Conservation (phyloP, 23 red algal species). For the Agarophyton chilense region DNA sequence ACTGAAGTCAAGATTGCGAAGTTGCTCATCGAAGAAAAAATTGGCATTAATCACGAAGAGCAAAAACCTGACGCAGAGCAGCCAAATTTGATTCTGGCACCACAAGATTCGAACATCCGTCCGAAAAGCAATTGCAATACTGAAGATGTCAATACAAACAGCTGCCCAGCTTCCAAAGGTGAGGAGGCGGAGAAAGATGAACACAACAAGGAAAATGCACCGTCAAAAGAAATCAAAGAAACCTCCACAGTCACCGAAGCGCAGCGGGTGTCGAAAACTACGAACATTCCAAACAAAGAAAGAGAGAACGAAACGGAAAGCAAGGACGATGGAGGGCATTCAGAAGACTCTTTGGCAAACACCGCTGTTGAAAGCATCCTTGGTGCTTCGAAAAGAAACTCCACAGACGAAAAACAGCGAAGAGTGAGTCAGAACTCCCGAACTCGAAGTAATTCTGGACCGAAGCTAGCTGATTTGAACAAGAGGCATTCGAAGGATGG, state of each 20-base stretch:
- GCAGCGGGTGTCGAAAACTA: background rate
- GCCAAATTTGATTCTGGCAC: background rate
- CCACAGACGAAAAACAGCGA: background rate
- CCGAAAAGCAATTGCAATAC: background rate
- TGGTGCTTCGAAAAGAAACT: background rate
- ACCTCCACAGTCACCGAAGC: background rate
- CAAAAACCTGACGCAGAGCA: background rate
- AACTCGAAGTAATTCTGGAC: background rate
- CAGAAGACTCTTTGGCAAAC: slow-evolving; percentile 1
- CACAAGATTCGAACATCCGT: background rate
- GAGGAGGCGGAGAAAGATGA: background rate
- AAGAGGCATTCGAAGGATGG: background rate
- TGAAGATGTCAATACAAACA: background rate
- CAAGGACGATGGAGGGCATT: background rate
- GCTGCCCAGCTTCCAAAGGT: background rate
- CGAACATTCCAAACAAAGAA: background rate
- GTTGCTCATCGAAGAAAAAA: slow-evolving; percentile 41
- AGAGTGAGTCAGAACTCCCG: background rate
- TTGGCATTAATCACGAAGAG: slow-evolving; percentile 5
- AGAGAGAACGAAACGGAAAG: background rate
- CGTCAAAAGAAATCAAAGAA: background rate
- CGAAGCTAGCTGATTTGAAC: slow-evolving; percentile 6
- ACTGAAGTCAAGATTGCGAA: slow-evolving; percentile 43
- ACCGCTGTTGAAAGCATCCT: slow-evolving; percentile 12
- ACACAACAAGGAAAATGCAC: background rate